These are phyloP conservation scores for Zea luxurians DNA, from an alignment of 176 grass and related monocot species.

Conservation along the genomic window DNA sequence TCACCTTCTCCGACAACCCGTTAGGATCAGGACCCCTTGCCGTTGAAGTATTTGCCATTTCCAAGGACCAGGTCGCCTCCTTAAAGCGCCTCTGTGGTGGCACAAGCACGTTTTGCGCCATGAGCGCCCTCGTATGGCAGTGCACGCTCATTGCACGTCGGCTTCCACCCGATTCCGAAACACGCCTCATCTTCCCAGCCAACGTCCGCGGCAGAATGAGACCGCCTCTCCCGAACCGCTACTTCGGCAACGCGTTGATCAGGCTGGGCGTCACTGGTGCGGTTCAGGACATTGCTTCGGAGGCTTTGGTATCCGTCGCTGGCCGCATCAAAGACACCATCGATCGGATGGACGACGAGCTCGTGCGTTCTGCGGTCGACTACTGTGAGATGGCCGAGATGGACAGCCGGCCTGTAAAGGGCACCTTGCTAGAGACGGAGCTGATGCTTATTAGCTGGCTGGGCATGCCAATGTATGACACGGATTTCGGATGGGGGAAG, in stretches of 20 bases:
- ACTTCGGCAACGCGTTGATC: slow-evolving; percentile 44
- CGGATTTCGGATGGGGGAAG: slow-evolving; percentile 54
- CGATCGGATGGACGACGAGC: slow-evolving; percentile 25
- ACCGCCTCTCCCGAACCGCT: slow-evolving; percentile 31
- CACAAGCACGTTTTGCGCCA: slow-evolving; percentile 31
- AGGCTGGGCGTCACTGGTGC: not conserved
- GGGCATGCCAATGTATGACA: slow-evolving; percentile 37
- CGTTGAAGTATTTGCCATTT: slow-evolving; percentile 6
- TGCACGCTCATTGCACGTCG: slow-evolving; percentile 23
- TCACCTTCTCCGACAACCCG: not conserved
- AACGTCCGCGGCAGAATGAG: slow-evolving; percentile 1
- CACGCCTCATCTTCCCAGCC: slow-evolving; percentile 16
- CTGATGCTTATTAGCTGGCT: slow-evolving; percentile 50
- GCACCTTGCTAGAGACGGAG: slow-evolving; percentile 5
- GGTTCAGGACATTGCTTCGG: slow-evolving; percentile 8
- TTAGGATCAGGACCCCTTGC: not conserved
- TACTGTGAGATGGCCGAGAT: slow-evolving; percentile 23
- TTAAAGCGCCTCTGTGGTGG: slow-evolving; percentile 18
- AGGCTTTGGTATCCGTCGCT: slow-evolving; percentile 14
- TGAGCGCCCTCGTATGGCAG: slow-evolving; percentile 40
- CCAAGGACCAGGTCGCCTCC: slow-evolving; percentile 5
- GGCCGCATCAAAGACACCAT: slow-evolving; percentile 5
- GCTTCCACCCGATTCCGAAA: not conserved
- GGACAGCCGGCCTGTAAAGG: not conserved
- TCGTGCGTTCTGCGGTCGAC: slow-evolving; percentile 39